Evolutionary conservation across 2,329 filamentous ascomycete genomes (phyloP).

Genomic region (Apiospora saccharicola): DNA sequence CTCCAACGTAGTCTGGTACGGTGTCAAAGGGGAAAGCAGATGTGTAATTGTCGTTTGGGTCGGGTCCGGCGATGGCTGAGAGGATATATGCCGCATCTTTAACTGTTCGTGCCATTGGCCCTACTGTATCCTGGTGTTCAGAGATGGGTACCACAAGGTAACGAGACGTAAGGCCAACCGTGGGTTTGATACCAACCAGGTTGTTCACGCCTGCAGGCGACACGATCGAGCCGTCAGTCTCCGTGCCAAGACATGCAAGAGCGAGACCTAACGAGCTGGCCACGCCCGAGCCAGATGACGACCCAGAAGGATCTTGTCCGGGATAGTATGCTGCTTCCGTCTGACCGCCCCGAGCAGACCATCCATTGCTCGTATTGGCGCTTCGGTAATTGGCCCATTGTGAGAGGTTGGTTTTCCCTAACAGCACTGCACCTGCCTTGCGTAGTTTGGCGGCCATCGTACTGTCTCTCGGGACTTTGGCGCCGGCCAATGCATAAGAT

Average conservation of each 20-base stretch:
- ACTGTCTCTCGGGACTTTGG: conserved; percentile 63
- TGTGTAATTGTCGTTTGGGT: conserved; percentile 71
- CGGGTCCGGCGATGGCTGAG: conserved; percentile 67
- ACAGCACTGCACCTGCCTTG: conserved; percentile 66
- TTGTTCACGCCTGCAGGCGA: conserved; percentile 61
- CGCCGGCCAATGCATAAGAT: conserved; percentile 68
- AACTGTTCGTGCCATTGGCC: conserved; percentile 70
- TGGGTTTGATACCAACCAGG: conserved; percentile 72
- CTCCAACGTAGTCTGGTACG: conserved; percentile 67
- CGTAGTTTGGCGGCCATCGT: conserved; percentile 67
- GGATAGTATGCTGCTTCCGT: conserved; percentile 67
- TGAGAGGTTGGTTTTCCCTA: conserved; percentile 71
- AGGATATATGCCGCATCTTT: conserved; percentile 70
- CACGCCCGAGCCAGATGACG: conserved; percentile 69
- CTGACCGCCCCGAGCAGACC: conserved; percentile 71
- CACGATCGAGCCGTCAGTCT: conserved; percentile 70
- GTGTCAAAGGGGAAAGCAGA: conserved; percentile 61
- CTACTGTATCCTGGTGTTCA: conserved; percentile 70
- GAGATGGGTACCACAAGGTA: conserved; percentile 72
- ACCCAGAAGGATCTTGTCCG: conserved; percentile 67
- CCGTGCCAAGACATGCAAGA: conserved; percentile 65
- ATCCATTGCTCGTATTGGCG: conserved; percentile 65
- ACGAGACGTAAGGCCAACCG: conserved; percentile 69
- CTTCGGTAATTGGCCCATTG: conserved; percentile 72
- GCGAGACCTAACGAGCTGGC: conserved; percentile 65